These are phyloP conservation scores for Kwoniella shandongensis DNA, from an alignment of 768 basidiomycete species.

Conservation along the genomic window DNA sequence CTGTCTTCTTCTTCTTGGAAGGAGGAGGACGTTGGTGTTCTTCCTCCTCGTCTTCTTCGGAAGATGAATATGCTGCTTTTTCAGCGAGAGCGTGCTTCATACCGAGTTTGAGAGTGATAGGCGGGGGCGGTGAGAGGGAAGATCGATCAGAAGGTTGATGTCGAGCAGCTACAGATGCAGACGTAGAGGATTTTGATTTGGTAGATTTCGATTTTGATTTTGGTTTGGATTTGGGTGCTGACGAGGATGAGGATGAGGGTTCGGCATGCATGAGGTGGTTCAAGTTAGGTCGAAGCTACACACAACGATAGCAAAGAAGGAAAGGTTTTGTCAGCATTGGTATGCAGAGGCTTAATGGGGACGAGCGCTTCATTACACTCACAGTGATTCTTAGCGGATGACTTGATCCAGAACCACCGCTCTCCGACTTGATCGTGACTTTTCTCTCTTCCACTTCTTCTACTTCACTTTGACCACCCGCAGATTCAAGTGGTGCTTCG, in stretches of 20 bases:
- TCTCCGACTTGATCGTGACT: conserved; percentile 1
- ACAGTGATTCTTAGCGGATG: conserved; percentile 27
- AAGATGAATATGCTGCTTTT: conserved; percentile 26
- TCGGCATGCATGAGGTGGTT: conserved; percentile 26
- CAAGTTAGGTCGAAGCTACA: conserved; percentile 35
- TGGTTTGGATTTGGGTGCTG: background rate
- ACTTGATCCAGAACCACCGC: background rate
- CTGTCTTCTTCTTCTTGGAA: conserved; percentile 20
- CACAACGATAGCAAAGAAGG: background rate
- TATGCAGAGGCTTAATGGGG: too few species aligned
- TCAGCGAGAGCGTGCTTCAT: conserved; percentile 28
- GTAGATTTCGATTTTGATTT: conserved; percentile 2
- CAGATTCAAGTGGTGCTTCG: conserved; percentile 1
- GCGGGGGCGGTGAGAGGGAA: conserved; percentile 46
- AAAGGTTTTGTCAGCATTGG: background rate
- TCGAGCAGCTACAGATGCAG: too few species aligned
- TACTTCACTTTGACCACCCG: conserved; percentile 4
- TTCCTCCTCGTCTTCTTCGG: conserved; percentile 14
- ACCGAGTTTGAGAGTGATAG: conserved; percentile 42
- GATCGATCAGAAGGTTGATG: conserved; percentile 28
- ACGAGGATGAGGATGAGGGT: background rate
- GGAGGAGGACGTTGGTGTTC: background rate
- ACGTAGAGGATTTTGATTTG: conserved; percentile 4
- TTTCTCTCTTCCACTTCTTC: conserved; percentile 2
- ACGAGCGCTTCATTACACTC: too few species aligned